A percentile compares a stretch with the other conserved stretches of the same genome.
Evolutionary conservation across 257 asterid genomes (phyloP).

Genomic region (Ligustrum vulgare): DNA sequence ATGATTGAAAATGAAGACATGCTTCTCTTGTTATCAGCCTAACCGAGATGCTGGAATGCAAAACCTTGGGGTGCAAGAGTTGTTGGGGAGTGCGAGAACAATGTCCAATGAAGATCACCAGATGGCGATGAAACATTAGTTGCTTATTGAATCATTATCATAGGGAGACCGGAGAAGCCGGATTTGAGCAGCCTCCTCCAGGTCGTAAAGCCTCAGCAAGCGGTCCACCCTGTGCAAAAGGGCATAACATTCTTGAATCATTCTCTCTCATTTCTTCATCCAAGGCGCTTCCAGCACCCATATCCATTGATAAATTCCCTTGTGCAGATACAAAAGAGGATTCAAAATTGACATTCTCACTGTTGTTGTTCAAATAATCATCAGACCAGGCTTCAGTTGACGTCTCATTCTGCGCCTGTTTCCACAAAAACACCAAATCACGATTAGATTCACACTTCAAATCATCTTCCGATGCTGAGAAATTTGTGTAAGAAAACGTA

Average conservation of each 20-base stretch:
- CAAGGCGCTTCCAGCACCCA: conserved; percentile 41
- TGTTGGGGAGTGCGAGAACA: conserved; percentile 61
- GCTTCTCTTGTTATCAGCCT: conserved; percentile 3
- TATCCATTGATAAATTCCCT: conserved; percentile 49
- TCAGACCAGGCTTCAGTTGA: conserved; percentile 55
- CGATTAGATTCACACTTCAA: too few species aligned
- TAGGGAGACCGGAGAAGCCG: conserved; percentile 52
- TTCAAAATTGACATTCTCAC: conserved; percentile 22
- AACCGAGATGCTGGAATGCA: conserved; percentile 47
- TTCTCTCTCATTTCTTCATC: conserved; percentile 44
- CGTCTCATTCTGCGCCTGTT: conserved; percentile 9
- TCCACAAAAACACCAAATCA: not conserved
- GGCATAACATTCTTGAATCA: conserved; percentile 23
- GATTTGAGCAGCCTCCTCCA: conserved; percentile 23
- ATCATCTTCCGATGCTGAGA: conserved; percentile 25
- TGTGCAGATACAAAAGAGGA: conserved; percentile 28
- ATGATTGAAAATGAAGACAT: not conserved
- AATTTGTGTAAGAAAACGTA: conserved; percentile 35
- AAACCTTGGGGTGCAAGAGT: conserved; percentile 42
- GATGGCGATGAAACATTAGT: conserved; percentile 68
- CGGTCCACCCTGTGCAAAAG: conserved; percentile 71
- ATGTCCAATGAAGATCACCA: conserved; percentile 54
- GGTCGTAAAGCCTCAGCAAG: conserved; percentile 74
- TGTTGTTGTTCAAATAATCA: not conserved
- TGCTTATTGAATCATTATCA: conserved; percentile 43